Conservation (phyloP, 2,329 filamentous ascomycete species). For the Talaromyces verruculosus region DNA sequence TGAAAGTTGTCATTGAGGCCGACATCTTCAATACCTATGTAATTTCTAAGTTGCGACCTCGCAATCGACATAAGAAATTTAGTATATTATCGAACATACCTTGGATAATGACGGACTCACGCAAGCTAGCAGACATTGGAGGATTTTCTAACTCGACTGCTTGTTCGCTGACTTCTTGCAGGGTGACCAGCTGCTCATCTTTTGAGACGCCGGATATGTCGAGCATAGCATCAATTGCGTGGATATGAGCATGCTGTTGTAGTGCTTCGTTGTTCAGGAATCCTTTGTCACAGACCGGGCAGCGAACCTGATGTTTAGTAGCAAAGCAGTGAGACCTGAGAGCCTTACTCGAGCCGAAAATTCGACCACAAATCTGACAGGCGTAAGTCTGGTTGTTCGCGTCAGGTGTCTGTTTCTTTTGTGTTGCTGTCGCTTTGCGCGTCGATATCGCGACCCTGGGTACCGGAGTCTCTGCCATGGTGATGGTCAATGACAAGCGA, state of each 20-base stretch:
- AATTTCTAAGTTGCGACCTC: background rate
- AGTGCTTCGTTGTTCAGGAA: conserved; percentile 1
- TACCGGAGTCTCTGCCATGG: background rate
- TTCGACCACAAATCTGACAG: background rate
- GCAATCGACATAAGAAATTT: background rate
- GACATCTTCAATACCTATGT: background rate
- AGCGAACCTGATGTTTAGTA: background rate
- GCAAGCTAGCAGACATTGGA: background rate
- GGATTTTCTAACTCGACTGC: background rate
- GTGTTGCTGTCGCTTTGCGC: background rate
- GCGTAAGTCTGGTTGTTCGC: background rate
- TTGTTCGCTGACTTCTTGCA: background rate
- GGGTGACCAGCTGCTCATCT: background rate
- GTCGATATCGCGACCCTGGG: background rate
- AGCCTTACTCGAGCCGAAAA: background rate
- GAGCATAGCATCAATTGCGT: background rate
- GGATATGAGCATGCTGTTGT: background rate
- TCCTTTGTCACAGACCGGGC: conserved; percentile 7
- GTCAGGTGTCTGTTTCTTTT: background rate
- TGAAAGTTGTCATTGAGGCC: background rate
- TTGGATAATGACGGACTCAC: background rate
- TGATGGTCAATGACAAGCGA: background rate
- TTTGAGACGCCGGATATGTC: background rate
- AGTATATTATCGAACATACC: background rate
- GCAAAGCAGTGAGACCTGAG: conserved; percentile 1